Conservation (phyloP, 495 filamentous ascomycete species). For the Annulohypoxylon bovei region DNA sequence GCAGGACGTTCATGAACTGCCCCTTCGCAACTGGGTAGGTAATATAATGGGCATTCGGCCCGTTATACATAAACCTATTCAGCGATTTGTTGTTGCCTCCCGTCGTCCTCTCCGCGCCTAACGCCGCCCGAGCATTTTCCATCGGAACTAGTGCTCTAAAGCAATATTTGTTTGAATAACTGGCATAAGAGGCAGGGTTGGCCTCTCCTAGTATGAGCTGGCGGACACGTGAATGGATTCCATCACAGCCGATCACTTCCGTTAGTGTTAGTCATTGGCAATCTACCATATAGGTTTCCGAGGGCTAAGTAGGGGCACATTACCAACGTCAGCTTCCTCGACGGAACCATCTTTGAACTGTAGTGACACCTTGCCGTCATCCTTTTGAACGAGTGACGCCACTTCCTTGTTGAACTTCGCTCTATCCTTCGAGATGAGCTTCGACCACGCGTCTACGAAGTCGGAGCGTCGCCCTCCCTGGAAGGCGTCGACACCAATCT, state of each 20-base stretch:
- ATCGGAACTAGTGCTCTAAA: constrained; percentile 56
- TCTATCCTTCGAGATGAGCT: constrained; percentile 32
- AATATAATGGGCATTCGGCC: constrained; percentile 50
- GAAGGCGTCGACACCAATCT: constrained; percentile 54
- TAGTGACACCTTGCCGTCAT: constrained; percentile 36
- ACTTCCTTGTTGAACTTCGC: constrained; percentile 52
- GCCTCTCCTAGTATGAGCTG: constrained; percentile 47
- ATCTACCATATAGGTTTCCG: background rate
- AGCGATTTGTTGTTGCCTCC: constrained; percentile 27
- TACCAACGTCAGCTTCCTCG: constrained; percentile 49
- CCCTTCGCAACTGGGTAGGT: constrained; percentile 54
- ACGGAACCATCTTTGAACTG: constrained; percentile 50
- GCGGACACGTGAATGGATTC: constrained; percentile 55
- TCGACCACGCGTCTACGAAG: constrained; percentile 55
- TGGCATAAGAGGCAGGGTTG: constrained; percentile 39
- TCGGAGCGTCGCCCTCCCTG: constrained; percentile 54
- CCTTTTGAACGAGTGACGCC: constrained; percentile 13
- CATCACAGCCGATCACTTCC: constrained; percentile 57
- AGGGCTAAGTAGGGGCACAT: background rate
- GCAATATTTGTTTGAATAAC: constrained; percentile 56
- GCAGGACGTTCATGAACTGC: constrained; percentile 52
- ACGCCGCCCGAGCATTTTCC: constrained; percentile 40
- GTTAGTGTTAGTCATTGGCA: constrained; percentile 15
- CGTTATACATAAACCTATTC: constrained; percentile 57
- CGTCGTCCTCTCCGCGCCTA: constrained; percentile 41